Evolutionary conservation across 192 early-diverging fungal genomes (phyloP), one percentile per base, ranked within the genome.

Genomic region (Coemansia sp.): DNA sequence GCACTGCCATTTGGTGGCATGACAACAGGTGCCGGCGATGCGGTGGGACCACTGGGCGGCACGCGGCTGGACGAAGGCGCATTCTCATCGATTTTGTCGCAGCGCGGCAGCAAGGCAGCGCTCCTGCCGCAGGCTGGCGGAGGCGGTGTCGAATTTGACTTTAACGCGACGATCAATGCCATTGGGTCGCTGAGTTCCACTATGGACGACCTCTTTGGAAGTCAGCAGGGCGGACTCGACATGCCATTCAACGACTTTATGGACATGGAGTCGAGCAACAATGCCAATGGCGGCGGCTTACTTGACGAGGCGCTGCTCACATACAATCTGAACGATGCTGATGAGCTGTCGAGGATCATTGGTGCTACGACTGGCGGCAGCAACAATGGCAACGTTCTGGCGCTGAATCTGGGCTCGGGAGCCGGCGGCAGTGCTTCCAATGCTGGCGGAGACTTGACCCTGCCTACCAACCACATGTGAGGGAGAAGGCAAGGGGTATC

Each of bases 31-130:
- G 34, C 46, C n/a, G 59, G 10, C 39, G 52, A 48, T 19, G 14
- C 44, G 38, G 12, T 15, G 10, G 44, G 24, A 2, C 44, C 26
- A 11, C 24, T 48, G 22, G 18, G 44, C 44, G 10, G 44, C 24
- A 24, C 22, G 24, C 44, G 57, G 0, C 21, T 66, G 22, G 46
- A 55, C 15, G 70, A 73, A 2, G 58, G 56, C 22, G 55, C 70
- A 33, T 61, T 73, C 17, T 73, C 70, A 4, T 46, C 63, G 33
- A 35, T 73, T 24, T 56, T 73, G 41, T 66, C 70, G 3, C 70
- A 73, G 52, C 50, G 54, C 29, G 64, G 60, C 3, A 65, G 43
- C 43, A 50, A 63, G 10, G 62, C 53, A 0, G 35, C 67, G 21
- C 14, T 54, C 3, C 11, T 48, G 56, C 60, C 15, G 60, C 46